These are phyloP conservation scores for Closterium sp. DNA, from an alignment of 139 green algal genomes.

Conservation along the genomic window DNA sequence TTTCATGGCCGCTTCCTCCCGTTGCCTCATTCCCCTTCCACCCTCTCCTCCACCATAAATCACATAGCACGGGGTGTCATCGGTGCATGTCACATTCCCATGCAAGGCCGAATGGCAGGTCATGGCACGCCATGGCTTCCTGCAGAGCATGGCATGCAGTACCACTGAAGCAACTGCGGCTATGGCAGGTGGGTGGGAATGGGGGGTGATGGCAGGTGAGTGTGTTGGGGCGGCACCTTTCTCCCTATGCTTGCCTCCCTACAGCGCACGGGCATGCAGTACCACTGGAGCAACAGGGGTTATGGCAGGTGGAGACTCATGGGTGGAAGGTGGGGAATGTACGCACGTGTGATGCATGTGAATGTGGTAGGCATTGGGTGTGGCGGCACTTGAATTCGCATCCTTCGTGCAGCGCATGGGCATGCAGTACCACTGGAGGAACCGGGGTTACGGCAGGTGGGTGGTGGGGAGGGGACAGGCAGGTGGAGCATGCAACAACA, in stretches of 20 bases:
- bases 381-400: too few relatives aligned
- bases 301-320: too few relatives aligned
- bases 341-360: too few relatives aligned
- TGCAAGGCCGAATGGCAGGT: slow-evolving; percentile 65
- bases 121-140: slow-evolving; percentile 66
- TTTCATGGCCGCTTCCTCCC: too few relatives aligned
- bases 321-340: too few relatives aligned
- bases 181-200: background rate
- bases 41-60: background rate
- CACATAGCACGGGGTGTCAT: slow-evolving; percentile 58
- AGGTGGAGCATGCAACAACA: too few relatives aligned
- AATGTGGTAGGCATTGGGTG: too few relatives aligned
- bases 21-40: too few relatives aligned
- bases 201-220: too few relatives aligned
- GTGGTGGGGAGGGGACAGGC: too few relatives aligned
- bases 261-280: slow-evolving; percentile 54
- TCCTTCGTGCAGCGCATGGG: slow-evolving; percentile 69
- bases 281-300: slow-evolving; percentile 64
- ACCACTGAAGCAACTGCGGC: slow-evolving; percentile 62
- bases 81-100: slow-evolving; percentile 88
- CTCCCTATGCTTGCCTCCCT: too few relatives aligned
- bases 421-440: slow-evolving; percentile 70
- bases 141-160: slow-evolving; percentile 67
- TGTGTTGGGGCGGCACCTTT: too few relatives aligned
- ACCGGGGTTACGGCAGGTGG: slow-evolving; percentile 38